A percentile compares a stretch with the other conserved stretches of the same genome.
Conservation (phyloP, 345 rosid species). For the Triadica sebifera region DNA sequence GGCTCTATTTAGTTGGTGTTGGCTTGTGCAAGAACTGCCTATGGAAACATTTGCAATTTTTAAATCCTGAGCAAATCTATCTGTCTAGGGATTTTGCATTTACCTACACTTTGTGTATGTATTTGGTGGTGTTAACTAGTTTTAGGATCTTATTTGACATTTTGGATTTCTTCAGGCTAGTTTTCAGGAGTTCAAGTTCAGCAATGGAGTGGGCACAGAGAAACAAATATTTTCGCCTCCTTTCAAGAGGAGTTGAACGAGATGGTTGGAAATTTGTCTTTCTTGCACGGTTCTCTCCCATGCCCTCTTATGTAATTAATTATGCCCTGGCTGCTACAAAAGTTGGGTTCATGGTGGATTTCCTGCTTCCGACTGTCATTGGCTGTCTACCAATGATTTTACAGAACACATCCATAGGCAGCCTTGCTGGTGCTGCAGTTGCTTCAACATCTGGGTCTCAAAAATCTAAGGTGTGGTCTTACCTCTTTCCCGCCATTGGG, state of each 20-base stretch:
- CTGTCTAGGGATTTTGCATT: conserved; percentile 9
- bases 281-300: conserved; percentile 93
- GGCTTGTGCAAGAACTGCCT: neutral
- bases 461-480: conserved; percentile 66
- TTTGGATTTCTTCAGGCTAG: conserved; percentile 47
- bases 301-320: conserved; percentile 84
- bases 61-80: neutral
- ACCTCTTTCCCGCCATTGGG: conserved; percentile 70
- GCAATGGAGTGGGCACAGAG: conserved; percentile 67
- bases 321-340: conserved; percentile 88
- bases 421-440: conserved; percentile 94
- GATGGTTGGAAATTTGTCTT: conserved; percentile 97
- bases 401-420: conserved; percentile 90
- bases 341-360: conserved; percentile 73
- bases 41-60: neutral
- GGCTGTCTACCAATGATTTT: conserved; percentile 93
- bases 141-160: conserved; percentile 8
- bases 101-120: neutral
- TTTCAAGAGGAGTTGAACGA: conserved; percentile 74
- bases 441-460: conserved; percentile 62
- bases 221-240: conserved; percentile 71
- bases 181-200: conserved; percentile 61
- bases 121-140: neutral
- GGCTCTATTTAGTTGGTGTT: too few species aligned
- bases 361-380: conserved; percentile 73